Base-by-base conservation (phyloP, 2,329 filamentous ascomycete genomes). In the Stagonosporopsis vannaccii region DNA sequence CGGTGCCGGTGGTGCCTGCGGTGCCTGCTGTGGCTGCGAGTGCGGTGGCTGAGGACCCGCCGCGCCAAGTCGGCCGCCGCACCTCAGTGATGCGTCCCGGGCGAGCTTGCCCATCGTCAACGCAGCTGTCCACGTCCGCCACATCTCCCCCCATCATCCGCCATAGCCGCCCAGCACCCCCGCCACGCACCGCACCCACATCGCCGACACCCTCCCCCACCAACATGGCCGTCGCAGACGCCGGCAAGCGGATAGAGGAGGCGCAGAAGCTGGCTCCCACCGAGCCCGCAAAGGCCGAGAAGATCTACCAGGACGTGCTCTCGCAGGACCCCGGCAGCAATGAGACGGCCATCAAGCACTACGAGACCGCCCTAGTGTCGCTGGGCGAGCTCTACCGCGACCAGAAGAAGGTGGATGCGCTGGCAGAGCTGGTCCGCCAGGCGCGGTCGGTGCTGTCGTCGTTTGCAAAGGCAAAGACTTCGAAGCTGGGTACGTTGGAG, bases 391-490 rank as follows among this genome's bases (percentile, higher is more conserved):
- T 98, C 65, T 97, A 97, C 79, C 87, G 92, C 67, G 92, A 97
- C 79, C 87, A 91, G 79, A 91, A 90, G 87, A 90, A 79, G 78
- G 88, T 82, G 68, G 84, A 95, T 73, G 91, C 96, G 71, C 87
- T 99, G 58, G 91, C 96, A 61, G 88, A 92, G 70, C 85, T 99
- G 65, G 89, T 99, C 70, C 93, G 90, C 73, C 91, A 91, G 77
- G 97, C 92, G 78, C 87, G 94, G 73, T 90, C 90, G 64, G 90
- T 95, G 40, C 87, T 99, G 64, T 97, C 94, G 56, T 95, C 91
- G 62, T 98, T 99, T 78, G 95, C 95, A 64, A 97, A 98, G 84
- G 95, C 96, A 61, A 99, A 99, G 86, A 98, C 95, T 28, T 91
- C 95, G 53, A 99, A 99, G 81, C 84, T 99, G 61, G 92, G 95